Conservation (phyloP, 768 basidiomycete species). For the Artomyces pyxidatus region DNA sequence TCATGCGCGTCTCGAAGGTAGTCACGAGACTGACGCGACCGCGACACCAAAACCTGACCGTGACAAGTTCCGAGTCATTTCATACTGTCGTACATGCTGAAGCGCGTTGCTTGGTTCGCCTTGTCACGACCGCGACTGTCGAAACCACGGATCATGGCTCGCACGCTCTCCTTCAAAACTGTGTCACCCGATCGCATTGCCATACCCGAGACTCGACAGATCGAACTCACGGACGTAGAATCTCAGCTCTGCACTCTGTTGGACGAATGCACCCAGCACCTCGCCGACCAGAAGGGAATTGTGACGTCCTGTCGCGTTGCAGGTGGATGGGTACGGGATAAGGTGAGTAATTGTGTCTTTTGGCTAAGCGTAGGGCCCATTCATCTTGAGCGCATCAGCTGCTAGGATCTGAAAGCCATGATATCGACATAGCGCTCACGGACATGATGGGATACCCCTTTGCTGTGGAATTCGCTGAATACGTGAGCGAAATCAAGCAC, state of each 20-base stretch:
- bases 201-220: constrained; percentile 24
- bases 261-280: constrained; percentile 61
- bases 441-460: constrained; percentile 88
- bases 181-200: constrained; percentile 20
- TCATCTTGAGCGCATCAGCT: no score
- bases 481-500: constrained; percentile 42
- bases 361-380: constrained; percentile 1
- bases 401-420: constrained; percentile 72
- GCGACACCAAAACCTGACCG: no score
- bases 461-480: constrained; percentile 68
- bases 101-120: no score
- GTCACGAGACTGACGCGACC: no score
- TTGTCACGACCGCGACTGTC: no score
- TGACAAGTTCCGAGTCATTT: no score
- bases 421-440: constrained; percentile 88
- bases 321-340: constrained; percentile 98
- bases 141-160: constrained; percentile 25
- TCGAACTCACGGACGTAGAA: constrained; percentile 64
- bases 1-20: no score
- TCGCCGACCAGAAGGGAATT: constrained; percentile 44
- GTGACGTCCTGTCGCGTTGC: constrained; percentile 79
- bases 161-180: constrained; percentile 2
- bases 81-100: no score
- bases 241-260: constrained; percentile 65
- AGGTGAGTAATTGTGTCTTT: constrained; percentile 45